phyloP scores from a whole-genome alignment of 345 rosid species.

The Hirschfeldia incana region DNA sequence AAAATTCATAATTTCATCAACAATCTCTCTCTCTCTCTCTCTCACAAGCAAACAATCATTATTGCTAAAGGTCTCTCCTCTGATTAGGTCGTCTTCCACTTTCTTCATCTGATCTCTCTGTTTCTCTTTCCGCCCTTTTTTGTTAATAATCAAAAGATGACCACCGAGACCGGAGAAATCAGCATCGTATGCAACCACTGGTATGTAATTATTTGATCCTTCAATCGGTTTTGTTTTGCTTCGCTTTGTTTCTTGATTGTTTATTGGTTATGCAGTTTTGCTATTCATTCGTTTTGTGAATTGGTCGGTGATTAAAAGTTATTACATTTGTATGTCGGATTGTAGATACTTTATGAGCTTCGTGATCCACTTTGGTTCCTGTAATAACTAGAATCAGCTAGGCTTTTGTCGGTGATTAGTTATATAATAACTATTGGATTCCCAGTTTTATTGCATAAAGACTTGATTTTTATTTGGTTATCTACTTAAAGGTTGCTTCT shows the following conservation, averaged over 20 bases:
- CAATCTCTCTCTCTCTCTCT: background rate
- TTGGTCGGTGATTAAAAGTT: background rate
- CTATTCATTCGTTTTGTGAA: background rate
- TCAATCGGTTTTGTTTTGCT: background rate
- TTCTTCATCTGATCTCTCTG: slow-evolving; percentile 8
- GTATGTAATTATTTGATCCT: slow-evolving; percentile 39
- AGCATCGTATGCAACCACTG: slow-evolving; percentile 84
- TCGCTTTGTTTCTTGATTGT: background rate
- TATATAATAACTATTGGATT: background rate
- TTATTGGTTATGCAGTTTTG: background rate
- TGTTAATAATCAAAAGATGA: slow-evolving; percentile 48
- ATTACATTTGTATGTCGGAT: background rate
- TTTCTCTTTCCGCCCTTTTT: background rate
- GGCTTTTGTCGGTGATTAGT: slow-evolving; percentile 23
- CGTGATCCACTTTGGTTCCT: slow-evolving; percentile 8
- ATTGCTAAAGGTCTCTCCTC: slow-evolving; percentile 6
- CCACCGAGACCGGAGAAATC: slow-evolving; percentile 59
- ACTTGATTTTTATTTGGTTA: background rate
- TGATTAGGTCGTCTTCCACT: slow-evolving; percentile 1
- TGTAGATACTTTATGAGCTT: slow-evolving; percentile 15
- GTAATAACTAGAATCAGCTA: background rate
- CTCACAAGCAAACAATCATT: slow-evolving; percentile 7
- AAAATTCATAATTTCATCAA: background rate
- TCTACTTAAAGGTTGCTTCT: background rate
- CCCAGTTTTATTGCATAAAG: background rate